A percentile compares a stretch with the other conserved stretches of the same genome.
These are phyloP conservation scores for Cicer chorassanicum DNA, from an alignment of 306 rosid genomes.

Conservation along the genomic window DNA sequence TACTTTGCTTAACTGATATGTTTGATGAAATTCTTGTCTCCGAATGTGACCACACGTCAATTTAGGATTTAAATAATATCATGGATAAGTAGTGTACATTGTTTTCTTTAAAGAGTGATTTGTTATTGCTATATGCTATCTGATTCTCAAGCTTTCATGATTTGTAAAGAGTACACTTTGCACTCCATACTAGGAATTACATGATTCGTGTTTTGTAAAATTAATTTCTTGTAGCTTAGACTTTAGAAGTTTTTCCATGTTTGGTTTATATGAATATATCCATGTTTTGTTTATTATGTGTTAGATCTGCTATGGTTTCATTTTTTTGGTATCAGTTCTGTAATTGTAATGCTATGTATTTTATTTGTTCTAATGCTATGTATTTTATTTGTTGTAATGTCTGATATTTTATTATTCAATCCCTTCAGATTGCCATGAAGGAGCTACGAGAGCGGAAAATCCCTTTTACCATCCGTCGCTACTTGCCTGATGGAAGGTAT, in stretches of 20 bases:
- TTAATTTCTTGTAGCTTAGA: slow-evolving; percentile 3
- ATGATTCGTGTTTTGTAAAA: not conserved
- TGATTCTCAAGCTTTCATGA: not conserved
- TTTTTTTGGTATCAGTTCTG: slow-evolving; percentile 4
- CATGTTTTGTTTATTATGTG: slow-evolving; percentile 4
- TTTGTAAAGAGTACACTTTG: not conserved
- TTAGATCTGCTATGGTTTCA: not conserved
- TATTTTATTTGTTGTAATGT: slow-evolving; percentile 21
- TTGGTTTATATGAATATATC: not conserved
- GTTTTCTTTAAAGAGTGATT: slow-evolving; percentile 1
- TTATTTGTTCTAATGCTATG: slow-evolving; percentile 1
- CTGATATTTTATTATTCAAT: slow-evolving; percentile 31
- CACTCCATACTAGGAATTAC: not conserved
- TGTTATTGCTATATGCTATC: not conserved
- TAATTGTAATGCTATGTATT: not conserved
- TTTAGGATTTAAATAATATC: not conserved
- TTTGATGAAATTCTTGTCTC: not conserved
- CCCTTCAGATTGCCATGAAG: slow-evolving; percentile 87
- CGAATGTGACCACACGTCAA: not conserved
- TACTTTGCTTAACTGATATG: slow-evolving; percentile 11
- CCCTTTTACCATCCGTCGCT: slow-evolving; percentile 95
- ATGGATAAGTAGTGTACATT: not conserved
- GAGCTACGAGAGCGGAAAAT: slow-evolving; percentile 93
- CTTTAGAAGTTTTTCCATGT: not conserved
- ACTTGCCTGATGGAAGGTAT: slow-evolving; percentile 97